Evolutionary conservation across 495 filamentous ascomycete species (phyloP), one percentile per base, ranked within the genome.

Genomic region (Penicillium angulare): DNA sequence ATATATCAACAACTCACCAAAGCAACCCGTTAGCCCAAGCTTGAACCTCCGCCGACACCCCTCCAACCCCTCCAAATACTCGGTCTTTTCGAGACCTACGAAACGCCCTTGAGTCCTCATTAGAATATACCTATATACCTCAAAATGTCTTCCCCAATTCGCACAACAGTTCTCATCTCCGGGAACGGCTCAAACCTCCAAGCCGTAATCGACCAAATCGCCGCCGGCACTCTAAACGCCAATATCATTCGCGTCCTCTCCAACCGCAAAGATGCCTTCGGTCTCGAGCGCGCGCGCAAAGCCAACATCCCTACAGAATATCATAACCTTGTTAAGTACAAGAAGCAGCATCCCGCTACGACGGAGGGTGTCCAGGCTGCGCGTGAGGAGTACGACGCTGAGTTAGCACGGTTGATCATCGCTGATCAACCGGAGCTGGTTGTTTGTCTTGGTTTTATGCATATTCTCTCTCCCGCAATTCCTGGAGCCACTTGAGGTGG

Each of bases 171-270:
- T 46, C 78, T 89, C 47, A 88, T 90, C 44, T 92, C 86, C 49
- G 92, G 88, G 63, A 84, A 79, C 55, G 92, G 92, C 53, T 82
- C 88, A 41, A 97, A 97, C 64, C 83, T 97, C 20, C 90, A 95
- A 74, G 90, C 90, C 26, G 79, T 96, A 32, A 93, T 96, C 60
- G 86, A 95, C 68, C 85, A 86, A 40, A 73, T 80, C 39, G 66
- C 70, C 26, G 67, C 74, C 15, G 68, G 71, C 17, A 59, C 67
- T 7, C 78, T 89, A 47, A 80, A 86, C 49, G 79, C 82, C 32
- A 75, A 70, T 24, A 88, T 97, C 55, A 67, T 86, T 24, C 85
- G 86, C 34, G 87, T 96, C 7, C 80, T 95, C 23, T 90, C 86
- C 38, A 97, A 96, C 74, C 82, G 86, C 51, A 86, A 86, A 65